Evolutionary conservation across 176 grass and related monocot species (phyloP), one percentile per base, ranked within the genome.

Genomic region (Rhynchospora tenuis): DNA sequence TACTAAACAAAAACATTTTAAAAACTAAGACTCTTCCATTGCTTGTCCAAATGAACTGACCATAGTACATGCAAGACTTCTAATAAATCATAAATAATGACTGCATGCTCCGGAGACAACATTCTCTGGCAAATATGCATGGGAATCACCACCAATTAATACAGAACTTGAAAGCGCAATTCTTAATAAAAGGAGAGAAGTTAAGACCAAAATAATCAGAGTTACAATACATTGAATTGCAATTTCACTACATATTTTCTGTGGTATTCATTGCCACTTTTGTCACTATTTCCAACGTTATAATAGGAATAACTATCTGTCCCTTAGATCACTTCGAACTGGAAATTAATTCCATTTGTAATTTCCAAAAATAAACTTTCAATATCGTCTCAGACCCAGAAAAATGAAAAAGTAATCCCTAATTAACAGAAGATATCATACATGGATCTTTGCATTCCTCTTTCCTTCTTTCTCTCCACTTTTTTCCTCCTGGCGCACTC

Each of bases 291-390:
- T 82, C 79, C 79, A 66, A 82, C 47, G 42, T n/a, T 66, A 82
- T 65, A 48, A 64, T 47, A 26, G 42, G 59, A 64, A 64, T 66
- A 27, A 62, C n/a, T 82, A 8, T 65, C 60, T 82, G 79, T 82
- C 79, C 45, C 60, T 82, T 82, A 48, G 79, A 82, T 82, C 43
- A 82, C 43, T 47, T 45, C 59, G 11, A 82, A 82, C 22, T 48
- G 79, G 79, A 48, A 82, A 66, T 82, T 31, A 23, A 64, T 47
- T 66, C 42, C 29, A 29, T 64, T 82, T 51, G 9, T 47, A 65
- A 51, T 64, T 82, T 82, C 58, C 79, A 51, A 50, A 65, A 51
- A 28, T 64, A 22, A 3, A 66, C 27, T 17, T 43, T 47, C 45
- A 74, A 48, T 74, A 14, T 48, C 11, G 38, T 51, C 15, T 15